A percentile compares a stretch with the other conserved stretches of the same genome.
These are phyloP conservation scores for Neofusicoccum sp. DNA, from an alignment of 2,329 filamentous ascomycete genomes.

Conservation along the genomic window DNA sequence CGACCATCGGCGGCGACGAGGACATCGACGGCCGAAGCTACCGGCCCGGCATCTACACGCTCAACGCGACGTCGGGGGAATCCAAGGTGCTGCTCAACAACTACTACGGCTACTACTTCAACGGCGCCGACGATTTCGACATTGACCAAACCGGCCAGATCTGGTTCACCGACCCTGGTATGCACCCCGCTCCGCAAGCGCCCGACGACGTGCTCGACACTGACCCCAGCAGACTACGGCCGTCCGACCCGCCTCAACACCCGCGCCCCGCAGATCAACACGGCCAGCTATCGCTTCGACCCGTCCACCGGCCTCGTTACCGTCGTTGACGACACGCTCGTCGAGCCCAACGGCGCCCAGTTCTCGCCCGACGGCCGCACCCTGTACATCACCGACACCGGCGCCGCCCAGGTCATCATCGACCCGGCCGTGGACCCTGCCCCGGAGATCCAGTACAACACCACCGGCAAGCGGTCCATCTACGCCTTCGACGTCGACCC, in stretches of 20 bases:
- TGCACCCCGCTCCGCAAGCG: background rate
- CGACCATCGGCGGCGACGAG: background rate
- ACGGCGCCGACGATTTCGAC: conserved; percentile 5
- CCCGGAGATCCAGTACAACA: background rate
- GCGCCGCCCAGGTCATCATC: background rate
- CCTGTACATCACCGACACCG: background rate
- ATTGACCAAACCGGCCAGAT: background rate
- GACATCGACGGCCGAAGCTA: background rate
- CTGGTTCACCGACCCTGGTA: conserved; percentile 16
- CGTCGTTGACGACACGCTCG: background rate
- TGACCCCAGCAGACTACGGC: conserved; percentile 49
- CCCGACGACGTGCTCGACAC: background rate
- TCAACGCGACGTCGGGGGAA: background rate
- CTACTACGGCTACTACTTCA: conserved; percentile 18
- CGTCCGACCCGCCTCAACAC: conserved; percentile 36
- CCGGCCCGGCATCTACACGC: conserved; percentile 7
- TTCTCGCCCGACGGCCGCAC: conserved; percentile 12
- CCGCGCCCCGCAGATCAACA: background rate
- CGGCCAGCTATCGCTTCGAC: conserved; percentile 51
- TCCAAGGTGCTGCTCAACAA: conserved; percentile 10
- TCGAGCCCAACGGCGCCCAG: conserved; percentile 13
- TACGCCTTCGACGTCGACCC: conserved; percentile 3
- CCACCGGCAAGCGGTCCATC: background rate
- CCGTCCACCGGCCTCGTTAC: conserved; percentile 35
- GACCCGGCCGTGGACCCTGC: background rate